Evolutionary conservation across 257 asterid genomes (phyloP).

Genomic region (Ilex aquifolium): DNA sequence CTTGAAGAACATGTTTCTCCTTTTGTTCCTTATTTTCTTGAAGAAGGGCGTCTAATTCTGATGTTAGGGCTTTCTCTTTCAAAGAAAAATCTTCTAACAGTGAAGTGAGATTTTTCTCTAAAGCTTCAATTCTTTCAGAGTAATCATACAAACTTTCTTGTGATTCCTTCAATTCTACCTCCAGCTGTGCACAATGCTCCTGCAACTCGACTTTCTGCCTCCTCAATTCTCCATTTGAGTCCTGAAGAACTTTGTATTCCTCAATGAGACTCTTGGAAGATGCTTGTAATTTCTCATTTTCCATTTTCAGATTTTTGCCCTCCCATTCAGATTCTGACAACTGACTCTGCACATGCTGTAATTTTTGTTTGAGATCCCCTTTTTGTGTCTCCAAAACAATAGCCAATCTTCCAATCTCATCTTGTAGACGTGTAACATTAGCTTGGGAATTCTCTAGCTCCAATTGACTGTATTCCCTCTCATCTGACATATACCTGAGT

Average conservation of each 20-base stretch:
- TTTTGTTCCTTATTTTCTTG: slow-evolving; percentile 28
- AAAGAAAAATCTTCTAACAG: slow-evolving; percentile 31
- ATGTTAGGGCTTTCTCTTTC: slow-evolving; percentile 38
- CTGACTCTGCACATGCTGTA: slow-evolving; percentile 32
- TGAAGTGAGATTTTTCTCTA: slow-evolving; percentile 46
- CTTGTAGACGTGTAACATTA: slow-evolving; percentile 32
- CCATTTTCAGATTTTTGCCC: slow-evolving; percentile 33
- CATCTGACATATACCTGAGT: slow-evolving; percentile 31
- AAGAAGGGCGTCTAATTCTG: slow-evolving; percentile 44
- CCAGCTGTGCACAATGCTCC: slow-evolving; percentile 31
- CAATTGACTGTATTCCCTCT: slow-evolving; percentile 29
- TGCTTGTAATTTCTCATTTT: slow-evolving; percentile 33
- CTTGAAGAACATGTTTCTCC: slow-evolving; percentile 33
- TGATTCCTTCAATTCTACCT: slow-evolving; percentile 33
- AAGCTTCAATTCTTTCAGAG: slow-evolving; percentile 33
- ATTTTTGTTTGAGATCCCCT: slow-evolving; percentile 28
- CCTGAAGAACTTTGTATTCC: slow-evolving; percentile 26
- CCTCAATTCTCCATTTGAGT: slow-evolving; percentile 32
- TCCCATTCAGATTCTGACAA: slow-evolving; percentile 37
- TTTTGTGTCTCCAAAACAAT: slow-evolving; percentile 29
- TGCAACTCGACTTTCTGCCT: slow-evolving; percentile 39
- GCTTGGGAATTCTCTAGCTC: slow-evolving; percentile 31
- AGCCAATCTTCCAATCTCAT: slow-evolving; percentile 37
- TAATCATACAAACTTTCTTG: slow-evolving; percentile 33
- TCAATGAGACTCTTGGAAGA: slow-evolving; percentile 25